Evolutionary conservation across 2,329 filamentous ascomycete species (phyloP).

Genomic region (Pestalotiopsis sp.): DNA sequence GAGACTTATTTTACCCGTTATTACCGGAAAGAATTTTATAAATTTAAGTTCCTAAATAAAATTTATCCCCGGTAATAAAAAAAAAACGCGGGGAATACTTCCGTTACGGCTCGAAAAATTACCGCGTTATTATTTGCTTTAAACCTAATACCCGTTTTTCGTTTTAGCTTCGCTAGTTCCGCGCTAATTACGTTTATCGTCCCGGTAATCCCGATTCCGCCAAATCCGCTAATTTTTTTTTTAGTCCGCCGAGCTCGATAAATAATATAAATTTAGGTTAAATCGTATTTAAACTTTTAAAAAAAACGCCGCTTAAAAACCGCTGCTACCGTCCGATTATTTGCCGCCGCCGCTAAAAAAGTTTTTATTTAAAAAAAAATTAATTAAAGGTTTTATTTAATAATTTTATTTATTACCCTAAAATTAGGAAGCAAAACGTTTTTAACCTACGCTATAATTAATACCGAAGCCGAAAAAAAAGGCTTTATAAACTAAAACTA

Average conservation of each 20-base stretch:
- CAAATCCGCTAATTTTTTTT: accelerated
- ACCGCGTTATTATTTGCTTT: no score
- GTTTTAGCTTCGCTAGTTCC: no score
- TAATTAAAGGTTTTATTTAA: background rate
- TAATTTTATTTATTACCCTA: background rate
- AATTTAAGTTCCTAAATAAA: background rate
- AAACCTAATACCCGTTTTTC: no score
- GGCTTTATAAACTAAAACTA: background rate
- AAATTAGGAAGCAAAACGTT: background rate
- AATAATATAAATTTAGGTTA: background rate
- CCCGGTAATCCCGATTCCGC: no score
- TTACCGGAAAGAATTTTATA: background rate
- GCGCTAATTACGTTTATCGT: no score
- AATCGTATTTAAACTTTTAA: background rate
- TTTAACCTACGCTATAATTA: background rate
- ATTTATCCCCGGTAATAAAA: background rate
- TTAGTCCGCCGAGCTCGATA: background rate
- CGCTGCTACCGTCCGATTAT: background rate
- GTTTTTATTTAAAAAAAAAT: background rate
- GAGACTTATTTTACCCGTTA: no score
- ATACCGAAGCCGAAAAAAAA: background rate
- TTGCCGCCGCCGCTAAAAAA: background rate
- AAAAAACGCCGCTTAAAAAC: background rate
- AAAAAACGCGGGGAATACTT: background rate
- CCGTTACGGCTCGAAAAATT: no score